Evolutionary conservation across 1,284 basidiomycete species (phyloP), one percentile per base, ranked within the genome.

Genomic region (Ceratobasidium sp.): DNA sequence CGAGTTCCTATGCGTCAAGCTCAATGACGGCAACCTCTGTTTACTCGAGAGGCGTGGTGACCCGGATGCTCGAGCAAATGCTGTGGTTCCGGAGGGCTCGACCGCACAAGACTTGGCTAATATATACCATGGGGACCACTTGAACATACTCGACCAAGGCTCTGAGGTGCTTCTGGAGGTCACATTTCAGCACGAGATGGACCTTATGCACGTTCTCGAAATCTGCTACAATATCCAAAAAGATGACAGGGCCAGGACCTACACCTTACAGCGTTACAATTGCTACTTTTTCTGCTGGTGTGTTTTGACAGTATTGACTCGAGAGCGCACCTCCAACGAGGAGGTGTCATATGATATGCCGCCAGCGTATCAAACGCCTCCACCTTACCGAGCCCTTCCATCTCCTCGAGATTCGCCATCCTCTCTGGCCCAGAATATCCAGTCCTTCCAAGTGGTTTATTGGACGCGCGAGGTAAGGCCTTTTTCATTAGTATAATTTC

Each of bases 241-340:
- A 33, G 5, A 44, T 36, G 15, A 19, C 19, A 31, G 27, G 15
- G 15, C 59, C 4, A 41, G 19, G 29, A 41, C 22, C 15, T 60
- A 60, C 59, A 60, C 59, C 5, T 36, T 60, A 7, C 59, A 60
- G 22, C 59, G 59, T 22, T 60, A 60, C 33, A 60, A 60, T 33
- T 60, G 59, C 33, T 60, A 60, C 59, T 60, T 60, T n/a, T 41
- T 60, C 33, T 60, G 59, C 31, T 19, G 19, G 14, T 36, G 31
- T 44, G 36, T 60, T 41, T 36, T 60, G 22, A 19, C 27, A 24
- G 15, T 60, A 11, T 24, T 60, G 3, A 44, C 59, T 33, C 59
- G 59, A n/a, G 17, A 36, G 5, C 22, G 41, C 6, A 9, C 22
- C 8, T 14, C 3, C 3, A 41, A 33, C 33, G 59, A 60, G 29